Evolutionary conservation across 345 rosid genomes (phyloP).

Genomic region (Conringia planisiliqua): DNA sequence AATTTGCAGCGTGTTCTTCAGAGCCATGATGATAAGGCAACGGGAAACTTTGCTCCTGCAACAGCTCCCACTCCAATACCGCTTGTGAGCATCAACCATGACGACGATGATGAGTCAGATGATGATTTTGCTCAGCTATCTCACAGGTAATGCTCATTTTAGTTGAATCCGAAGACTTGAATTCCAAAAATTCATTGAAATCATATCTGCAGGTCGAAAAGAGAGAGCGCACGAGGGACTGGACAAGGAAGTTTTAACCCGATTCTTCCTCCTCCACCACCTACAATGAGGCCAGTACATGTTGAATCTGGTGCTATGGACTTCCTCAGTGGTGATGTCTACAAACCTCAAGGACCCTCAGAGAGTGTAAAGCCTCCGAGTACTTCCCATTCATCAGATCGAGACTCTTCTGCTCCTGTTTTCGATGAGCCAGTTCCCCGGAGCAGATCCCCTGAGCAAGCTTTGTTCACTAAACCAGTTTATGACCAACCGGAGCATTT

Average conservation of each 20-base stretch:
- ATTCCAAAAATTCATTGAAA: not conserved
- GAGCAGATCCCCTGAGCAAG: conserved; percentile 29
- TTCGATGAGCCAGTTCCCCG: conserved; percentile 27
- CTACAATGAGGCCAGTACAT: conserved; percentile 62
- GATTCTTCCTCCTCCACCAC: conserved; percentile 83
- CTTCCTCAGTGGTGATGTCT: conserved; percentile 88
- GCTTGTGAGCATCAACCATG: conserved; percentile 47
- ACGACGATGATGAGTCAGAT: conserved; percentile 79
- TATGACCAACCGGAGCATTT: conserved; percentile 59
- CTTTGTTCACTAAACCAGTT: conserved; percentile 38
- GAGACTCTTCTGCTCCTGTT: conserved; percentile 22
- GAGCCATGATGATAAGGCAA: conserved; percentile 74
- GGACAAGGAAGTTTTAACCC: conserved; percentile 44
- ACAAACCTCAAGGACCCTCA: conserved; percentile 52
- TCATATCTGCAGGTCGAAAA: conserved; percentile 54
- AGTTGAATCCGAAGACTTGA: not conserved
- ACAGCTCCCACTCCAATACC: conserved; percentile 54
- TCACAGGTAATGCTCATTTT: conserved; percentile 50
- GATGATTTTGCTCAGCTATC: conserved; percentile 86
- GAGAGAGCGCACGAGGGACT: conserved; percentile 45
- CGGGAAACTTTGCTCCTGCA: conserved; percentile 46
- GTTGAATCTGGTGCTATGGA: conserved; percentile 50
- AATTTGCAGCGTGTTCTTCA: conserved; percentile 76
- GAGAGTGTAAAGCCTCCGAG: conserved; percentile 33
- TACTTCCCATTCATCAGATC: conserved; percentile 38